Conservation (phyloP, 805 yeast genomes). For the Kazachstania psychrophila region DNA sequence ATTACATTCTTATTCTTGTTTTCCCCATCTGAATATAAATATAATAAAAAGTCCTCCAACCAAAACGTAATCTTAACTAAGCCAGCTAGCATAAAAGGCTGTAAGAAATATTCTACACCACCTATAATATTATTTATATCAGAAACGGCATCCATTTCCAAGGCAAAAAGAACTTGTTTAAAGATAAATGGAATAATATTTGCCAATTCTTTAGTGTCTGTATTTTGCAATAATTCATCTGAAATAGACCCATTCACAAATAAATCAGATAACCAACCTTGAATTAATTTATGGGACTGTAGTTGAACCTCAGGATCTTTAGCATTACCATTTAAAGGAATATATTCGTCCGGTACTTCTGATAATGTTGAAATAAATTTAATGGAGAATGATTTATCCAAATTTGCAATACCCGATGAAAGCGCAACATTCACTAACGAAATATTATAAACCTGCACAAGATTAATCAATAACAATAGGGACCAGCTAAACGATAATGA, state of each 20-base stretch:
- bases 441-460: conserved; percentile 34
- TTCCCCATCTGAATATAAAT: conserved; percentile 15
- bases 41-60: conserved; percentile 36
- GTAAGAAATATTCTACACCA: conserved; percentile 81
- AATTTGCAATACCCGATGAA: conserved; percentile 11
- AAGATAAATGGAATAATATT: conserved; percentile 63
- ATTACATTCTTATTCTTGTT: conserved; percentile 22
- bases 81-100: conserved; percentile 59
- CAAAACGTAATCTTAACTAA: conserved; percentile 46
- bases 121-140: conserved; percentile 54
- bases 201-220: conserved; percentile 58
- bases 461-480: conserved; percentile 37
- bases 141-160: conserved; percentile 40
- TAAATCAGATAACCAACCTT: conserved; percentile 72
- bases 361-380: conserved; percentile 21
- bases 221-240: conserved; percentile 65
- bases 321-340: conserved; percentile 22
- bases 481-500: conserved; percentile 64
- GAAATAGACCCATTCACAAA: conserved; percentile 81
- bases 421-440: conserved; percentile 23
- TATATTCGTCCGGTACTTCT: conserved; percentile 17
- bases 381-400: conserved; percentile 27
- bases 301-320: conserved; percentile 18
- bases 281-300: conserved; percentile 31
- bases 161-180: conserved; percentile 60